Evolutionary conservation across 2,329 filamentous ascomycete genomes (phyloP).

Genomic region (Diatrype stigma): DNA sequence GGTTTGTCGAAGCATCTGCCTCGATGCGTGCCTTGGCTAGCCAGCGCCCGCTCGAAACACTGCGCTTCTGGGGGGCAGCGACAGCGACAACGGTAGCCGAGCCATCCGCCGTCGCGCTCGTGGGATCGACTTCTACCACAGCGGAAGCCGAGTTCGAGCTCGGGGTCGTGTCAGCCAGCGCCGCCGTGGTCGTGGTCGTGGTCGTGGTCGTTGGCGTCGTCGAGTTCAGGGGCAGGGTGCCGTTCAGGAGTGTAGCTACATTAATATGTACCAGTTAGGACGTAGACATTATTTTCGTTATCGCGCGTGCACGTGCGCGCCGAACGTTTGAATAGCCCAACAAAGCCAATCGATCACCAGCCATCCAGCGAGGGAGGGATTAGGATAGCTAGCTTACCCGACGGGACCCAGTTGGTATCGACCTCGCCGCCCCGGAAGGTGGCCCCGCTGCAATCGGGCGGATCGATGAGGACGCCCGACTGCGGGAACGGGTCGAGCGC

Average conservation of each 20-base stretch:
- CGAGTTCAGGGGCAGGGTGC: constrained; percentile 12
- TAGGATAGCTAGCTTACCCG: no score
- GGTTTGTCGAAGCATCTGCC: not conserved
- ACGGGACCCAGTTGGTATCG: constrained; percentile 15
- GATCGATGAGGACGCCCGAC: constrained; percentile 28
- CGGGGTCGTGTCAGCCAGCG: no score
- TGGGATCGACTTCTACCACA: no score
- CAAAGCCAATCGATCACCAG: no score
- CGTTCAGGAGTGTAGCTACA: constrained; percentile 13
- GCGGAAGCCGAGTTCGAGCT: no score
- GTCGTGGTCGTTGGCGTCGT: not conserved
- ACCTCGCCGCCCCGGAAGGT: constrained; percentile 10
- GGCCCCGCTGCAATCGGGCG: constrained; percentile 10
- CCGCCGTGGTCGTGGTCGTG: no score
- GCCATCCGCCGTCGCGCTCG: no score
- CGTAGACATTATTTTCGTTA: no score
- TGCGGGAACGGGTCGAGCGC: constrained; percentile 35
- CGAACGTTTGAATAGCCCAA: no score
- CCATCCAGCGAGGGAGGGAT: no score
- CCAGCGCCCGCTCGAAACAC: not conserved
- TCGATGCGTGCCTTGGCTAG: not conserved
- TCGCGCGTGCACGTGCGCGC: no score
- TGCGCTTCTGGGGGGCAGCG: not conserved
- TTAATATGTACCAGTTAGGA: not conserved
- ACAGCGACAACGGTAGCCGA: no score